phyloP scores from a whole-genome alignment of 495 filamentous ascomycete species.

The Aspergillus saccharolyticus region DNA sequence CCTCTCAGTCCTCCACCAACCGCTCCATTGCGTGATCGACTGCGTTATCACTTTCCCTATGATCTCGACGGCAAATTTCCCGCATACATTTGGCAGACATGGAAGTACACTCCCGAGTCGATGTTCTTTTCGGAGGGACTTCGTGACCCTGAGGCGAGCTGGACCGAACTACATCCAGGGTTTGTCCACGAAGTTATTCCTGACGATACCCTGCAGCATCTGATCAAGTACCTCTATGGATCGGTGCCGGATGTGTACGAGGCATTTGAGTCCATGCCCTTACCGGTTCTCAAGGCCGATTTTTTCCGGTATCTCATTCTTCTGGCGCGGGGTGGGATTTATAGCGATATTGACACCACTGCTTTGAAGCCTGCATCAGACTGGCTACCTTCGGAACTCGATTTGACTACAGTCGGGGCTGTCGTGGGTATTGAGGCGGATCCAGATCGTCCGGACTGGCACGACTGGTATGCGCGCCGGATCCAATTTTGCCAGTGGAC shows the following conservation, averaged over 20 bases:
- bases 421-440: constrained; percentile 96
- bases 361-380: constrained; percentile 77
- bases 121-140: constrained; percentile 69
- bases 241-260: constrained; percentile 88
- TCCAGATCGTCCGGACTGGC: constrained; percentile 88
- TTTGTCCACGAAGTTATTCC: constrained; percentile 97
- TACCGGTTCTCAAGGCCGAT: constrained; percentile 90
- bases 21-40: constrained; percentile 68
- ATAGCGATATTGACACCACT: constrained; percentile 92
- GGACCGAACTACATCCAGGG: constrained; percentile 82
- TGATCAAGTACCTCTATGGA: constrained; percentile 81
- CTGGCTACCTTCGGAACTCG: constrained; percentile 79
- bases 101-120: constrained; percentile 86
- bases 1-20: constrained; percentile 33
- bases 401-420: constrained; percentile 70
- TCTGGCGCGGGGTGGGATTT: constrained; percentile 89
- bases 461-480: constrained; percentile 88
- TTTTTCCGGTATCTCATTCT: constrained; percentile 97
- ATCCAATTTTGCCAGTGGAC: constrained; percentile 99
- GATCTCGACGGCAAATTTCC: constrained; percentile 83
- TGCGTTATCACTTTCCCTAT: constrained; percentile 92
- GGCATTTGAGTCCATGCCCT: constrained; percentile 78
- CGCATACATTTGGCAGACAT: constrained; percentile 98
- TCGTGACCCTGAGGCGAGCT: constrained; percentile 78
- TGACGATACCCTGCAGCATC: constrained; percentile 75